A percentile compares a stretch with the other conserved stretches of the same genome.
phyloP scores from a whole-genome alignment of 441 rosid species.

The Aquilaria agallochum region DNA sequence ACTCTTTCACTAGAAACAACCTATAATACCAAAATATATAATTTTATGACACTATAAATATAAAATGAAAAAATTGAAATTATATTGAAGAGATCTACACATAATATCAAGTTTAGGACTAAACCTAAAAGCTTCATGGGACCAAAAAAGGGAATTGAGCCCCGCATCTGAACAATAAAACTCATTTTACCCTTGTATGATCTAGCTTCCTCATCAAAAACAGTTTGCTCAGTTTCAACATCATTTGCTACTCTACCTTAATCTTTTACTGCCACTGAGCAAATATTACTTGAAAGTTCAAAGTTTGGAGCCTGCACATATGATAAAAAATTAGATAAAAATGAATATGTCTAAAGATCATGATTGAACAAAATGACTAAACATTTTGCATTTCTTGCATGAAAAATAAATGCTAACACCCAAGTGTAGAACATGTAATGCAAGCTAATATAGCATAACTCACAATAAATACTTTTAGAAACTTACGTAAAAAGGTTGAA shows the following conservation, averaged over 20 bases:
- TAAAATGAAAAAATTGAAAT: background rate
- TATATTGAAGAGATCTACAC: conserved; percentile 31
- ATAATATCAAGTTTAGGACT: conserved; percentile 99
- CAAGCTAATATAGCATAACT: no score
- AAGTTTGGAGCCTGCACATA: no score
- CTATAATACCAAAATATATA: background rate
- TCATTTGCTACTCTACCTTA: conserved; percentile 99
- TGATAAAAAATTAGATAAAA: no score
- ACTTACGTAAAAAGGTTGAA: no score
- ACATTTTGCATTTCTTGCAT: no score
- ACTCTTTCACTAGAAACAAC: conserved; percentile 26
- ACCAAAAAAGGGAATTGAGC: conserved; percentile 99
- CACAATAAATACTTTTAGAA: no score
- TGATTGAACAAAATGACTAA: no score
- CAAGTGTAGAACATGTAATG: no score
- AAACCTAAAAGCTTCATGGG: conserved; percentile 97
- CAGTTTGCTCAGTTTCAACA: conserved; percentile 98
- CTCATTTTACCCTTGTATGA: conserved; percentile 97
- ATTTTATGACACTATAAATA: conserved; percentile 13
- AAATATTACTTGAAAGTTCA: no score
- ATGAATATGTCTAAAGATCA: no score
- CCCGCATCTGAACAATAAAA: conserved; percentile 97
- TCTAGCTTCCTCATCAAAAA: conserved; percentile 96
- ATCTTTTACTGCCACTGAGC: conserved; percentile 68
- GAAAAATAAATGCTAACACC: no score